These are phyloP conservation scores for Graphilbum sp. DNA, from an alignment of 2,329 filamentous ascomycete species.

Conservation along the genomic window DNA sequence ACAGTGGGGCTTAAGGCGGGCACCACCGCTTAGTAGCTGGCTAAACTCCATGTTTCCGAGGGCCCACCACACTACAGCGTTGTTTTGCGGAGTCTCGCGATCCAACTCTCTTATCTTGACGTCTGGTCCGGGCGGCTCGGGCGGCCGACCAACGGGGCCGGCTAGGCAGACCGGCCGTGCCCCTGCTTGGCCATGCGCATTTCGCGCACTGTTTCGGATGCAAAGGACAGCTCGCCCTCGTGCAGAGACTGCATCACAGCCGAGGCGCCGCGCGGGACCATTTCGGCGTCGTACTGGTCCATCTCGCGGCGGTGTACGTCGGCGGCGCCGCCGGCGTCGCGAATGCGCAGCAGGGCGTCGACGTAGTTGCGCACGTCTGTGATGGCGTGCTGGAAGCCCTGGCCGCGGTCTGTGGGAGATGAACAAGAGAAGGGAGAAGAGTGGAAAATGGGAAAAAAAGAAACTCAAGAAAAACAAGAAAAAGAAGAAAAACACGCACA, in stretches of 20 bases:
- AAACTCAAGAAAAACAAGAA: not conserved
- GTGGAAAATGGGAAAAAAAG: not conserved
- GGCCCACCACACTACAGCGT: too few species aligned
- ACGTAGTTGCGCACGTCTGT: slow-evolving; percentile 22
- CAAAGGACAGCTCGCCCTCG: slow-evolving; percentile 17
- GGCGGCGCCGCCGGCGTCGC: slow-evolving; percentile 5
- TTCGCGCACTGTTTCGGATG: slow-evolving; percentile 13
- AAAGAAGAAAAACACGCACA: slow-evolving; percentile 13
- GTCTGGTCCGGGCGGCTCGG: too few species aligned
- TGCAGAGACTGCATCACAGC: slow-evolving; percentile 19
- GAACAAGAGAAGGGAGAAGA: not conserved
- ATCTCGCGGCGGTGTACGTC: slow-evolving; percentile 10
- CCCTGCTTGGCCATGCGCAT: slow-evolving; percentile 19
- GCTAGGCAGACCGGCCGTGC: slow-evolving; percentile 11
- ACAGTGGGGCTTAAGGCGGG: too few species aligned
- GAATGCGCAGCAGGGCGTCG: slow-evolving; percentile 13
- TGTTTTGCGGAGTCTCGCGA: too few species aligned
- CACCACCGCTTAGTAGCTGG: too few species aligned
- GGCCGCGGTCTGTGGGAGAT: slow-evolving; percentile 20
- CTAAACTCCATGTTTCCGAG: too few species aligned
- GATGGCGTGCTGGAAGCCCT: slow-evolving; percentile 27
- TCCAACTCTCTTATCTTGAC: not conserved
- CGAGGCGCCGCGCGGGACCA: slow-evolving; percentile 16
- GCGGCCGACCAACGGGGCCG: too few species aligned
- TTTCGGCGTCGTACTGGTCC: slow-evolving; percentile 16